Evolutionary conservation across 208 protist genomes (phyloP), one percentile per base, ranked within the genome.

Genomic region (Porcisia hertigi): DNA sequence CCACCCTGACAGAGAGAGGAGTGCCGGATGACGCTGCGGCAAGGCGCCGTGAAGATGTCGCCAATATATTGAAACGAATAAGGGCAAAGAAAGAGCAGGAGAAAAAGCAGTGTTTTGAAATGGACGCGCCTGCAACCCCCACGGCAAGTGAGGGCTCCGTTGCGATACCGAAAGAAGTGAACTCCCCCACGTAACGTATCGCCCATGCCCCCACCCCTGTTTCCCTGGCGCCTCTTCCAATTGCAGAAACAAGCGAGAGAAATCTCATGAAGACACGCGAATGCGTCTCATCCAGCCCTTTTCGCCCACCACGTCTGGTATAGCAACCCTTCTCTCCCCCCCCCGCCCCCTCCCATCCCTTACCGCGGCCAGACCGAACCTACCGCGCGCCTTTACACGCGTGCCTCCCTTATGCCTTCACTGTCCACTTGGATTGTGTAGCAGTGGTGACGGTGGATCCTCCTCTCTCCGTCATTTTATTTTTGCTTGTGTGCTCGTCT

Each of bases 51-150:
- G 85, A 86, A 43, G 85, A 89, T 25, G 77, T 89, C 39, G 64
- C 85, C 12, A 69, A 67, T 9, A 89, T 89, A 74, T 55, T 89
- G 30, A 83, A 86, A 71, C 85, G 85, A 11, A 79, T 89, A 14
- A 76, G 75, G 14, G 53, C 70, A 1, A 84, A 86, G 70, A 83
- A 84, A 25, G 81, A 79, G 65, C 71, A 85, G 62, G 83, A 84
- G 2, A 11, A 30, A 14, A 53, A 55, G 69, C 66, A 34, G 39
- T 12, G 8, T 12, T 58, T 59, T 23, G 72, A 57, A 3, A 25
- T 25, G 3, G 45, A 30, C n/a, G 64, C 73, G 23, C 79, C 73
- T 20, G 64, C 63, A 6, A 77, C 20, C 2, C 49, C 69, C 23
- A 79, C 67, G 18, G 54, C 3, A 14, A 71, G 65, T 11, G 54